Conservation (phyloP, 441 rosid genomes). For the Daphne laureola region DNA sequence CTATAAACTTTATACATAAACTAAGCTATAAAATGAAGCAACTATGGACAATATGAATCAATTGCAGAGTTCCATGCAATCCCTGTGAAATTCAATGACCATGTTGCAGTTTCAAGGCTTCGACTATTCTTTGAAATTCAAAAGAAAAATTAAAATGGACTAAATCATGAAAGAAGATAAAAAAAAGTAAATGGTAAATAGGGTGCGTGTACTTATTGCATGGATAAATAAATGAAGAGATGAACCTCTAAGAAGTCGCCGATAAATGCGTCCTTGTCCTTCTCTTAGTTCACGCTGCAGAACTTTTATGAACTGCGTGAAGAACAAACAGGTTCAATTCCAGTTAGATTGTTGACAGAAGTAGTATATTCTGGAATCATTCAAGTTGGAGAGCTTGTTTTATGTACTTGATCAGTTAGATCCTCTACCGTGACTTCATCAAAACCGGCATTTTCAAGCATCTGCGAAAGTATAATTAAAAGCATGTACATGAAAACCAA, state of each 20-base stretch:
- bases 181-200: no score
- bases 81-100: no score
- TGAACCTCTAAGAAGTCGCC: constrained; percentile 64
- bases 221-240: constrained; percentile 1
- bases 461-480: constrained; percentile 29
- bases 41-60: no score
- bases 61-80: no score
- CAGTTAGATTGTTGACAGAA: background rate
- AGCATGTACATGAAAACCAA: background rate
- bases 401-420: constrained; percentile 74
- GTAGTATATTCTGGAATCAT: background rate
- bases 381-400: background rate
- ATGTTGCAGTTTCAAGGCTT: no score
- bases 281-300: constrained; percentile 65
- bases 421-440: constrained; percentile 69
- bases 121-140: no score
- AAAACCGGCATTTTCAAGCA: constrained; percentile 85
- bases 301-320: constrained; percentile 60
- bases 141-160: no score
- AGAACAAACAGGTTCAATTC: background rate
- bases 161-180: no score
- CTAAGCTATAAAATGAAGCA: no score
- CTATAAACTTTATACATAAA: no score
- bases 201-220: background rate
- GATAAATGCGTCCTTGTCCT: constrained; percentile 62